Base-by-base conservation (phyloP, 805 yeast genomes). In the Cyberlindnera meyerae region DNA sequence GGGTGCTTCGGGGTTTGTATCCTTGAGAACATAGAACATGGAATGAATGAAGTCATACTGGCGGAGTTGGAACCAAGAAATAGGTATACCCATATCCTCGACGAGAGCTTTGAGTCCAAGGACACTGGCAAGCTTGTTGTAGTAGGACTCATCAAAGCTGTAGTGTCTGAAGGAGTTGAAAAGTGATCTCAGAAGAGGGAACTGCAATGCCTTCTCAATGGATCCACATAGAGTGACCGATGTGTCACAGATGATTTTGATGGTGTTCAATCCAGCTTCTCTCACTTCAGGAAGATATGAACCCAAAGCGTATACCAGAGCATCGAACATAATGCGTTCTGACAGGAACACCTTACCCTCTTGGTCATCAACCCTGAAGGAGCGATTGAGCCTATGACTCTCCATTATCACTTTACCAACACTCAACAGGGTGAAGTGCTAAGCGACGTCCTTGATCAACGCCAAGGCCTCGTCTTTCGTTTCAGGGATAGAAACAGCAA, bases 1-100 rank as follows among this genome's bases (percentile, higher is more conserved):
- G 1, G 97, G 97, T 3, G 90, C 93, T 31, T 89, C 94, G 2
- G 78, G 71, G 0, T 95, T 89, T 0, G 94, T 82, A 52, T 93
- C 99, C 53, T 95, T 75, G 43, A 90, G 65, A 3, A 90, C 95
- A 61, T 88, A 94, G 47, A 90, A 78, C 58, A 93, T 73, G 0
- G 96, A 87, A 31, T 95, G 73, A 3, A 86, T 77, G 24, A 93
- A 68, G 54, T 93, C 97, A 47, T 83, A 72, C 53, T 88, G 96
- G 25, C 90, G 73, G 30, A 77, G 73, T 37, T 74, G 71, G 54
- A 90, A 77, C 79, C 95, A 88, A 2, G 68, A 62, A 4, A 77
- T 63, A 1, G 96, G 85, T 31, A 86, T 74, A 1, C 63, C 71
- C 24, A 82, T 61, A 30, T 82, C 93, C 29, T 73, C 71, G 26